These are phyloP conservation scores for Hymenochaete sp. DNA, from an alignment of 1,284 basidiomycete genomes.

Conservation along the genomic window DNA sequence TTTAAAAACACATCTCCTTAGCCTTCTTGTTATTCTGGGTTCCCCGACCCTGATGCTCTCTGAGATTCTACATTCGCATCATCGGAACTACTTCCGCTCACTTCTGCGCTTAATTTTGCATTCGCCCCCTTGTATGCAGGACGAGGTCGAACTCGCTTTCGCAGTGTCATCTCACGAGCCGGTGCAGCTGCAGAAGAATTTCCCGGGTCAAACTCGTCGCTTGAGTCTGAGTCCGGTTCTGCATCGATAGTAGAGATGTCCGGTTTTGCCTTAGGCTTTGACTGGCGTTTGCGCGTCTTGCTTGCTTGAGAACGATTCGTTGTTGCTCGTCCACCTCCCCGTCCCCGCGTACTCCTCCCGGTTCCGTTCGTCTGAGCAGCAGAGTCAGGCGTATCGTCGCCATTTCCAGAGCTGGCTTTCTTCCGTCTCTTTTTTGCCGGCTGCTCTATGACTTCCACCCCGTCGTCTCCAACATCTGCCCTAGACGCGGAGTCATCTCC, in stretches of 20 bases:
- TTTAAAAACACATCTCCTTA: no score
- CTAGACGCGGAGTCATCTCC: slow-evolving; percentile 3
- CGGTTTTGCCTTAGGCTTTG: not conserved
- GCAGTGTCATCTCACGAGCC: slow-evolving; percentile 12
- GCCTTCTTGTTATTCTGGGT: no score
- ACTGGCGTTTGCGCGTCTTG: no score
- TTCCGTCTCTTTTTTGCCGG: slow-evolving; percentile 10
- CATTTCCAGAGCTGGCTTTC: not conserved
- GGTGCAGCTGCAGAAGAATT: slow-evolving; percentile 3
- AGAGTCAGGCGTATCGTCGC: slow-evolving; percentile 17
- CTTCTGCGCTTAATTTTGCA: no score
- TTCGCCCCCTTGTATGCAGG: no score
- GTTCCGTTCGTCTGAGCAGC: not conserved
- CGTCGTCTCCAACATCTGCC: slow-evolving; percentile 21
- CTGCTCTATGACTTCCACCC: slow-evolving; percentile 22
- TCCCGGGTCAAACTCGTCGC: slow-evolving; percentile 1
- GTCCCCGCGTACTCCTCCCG: not conserved
- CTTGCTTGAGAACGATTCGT: not conserved
- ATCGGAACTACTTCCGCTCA: no score
- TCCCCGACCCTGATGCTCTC: no score
- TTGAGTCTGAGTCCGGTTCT: not conserved
- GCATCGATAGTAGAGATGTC: not conserved
- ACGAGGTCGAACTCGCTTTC: slow-evolving; percentile 8
- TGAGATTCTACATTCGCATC: no score
- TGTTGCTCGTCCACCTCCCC: not conserved